Conservation (phyloP, 768 basidiomycete genomes). For the Hygrophoropsis aurantiaca region DNA sequence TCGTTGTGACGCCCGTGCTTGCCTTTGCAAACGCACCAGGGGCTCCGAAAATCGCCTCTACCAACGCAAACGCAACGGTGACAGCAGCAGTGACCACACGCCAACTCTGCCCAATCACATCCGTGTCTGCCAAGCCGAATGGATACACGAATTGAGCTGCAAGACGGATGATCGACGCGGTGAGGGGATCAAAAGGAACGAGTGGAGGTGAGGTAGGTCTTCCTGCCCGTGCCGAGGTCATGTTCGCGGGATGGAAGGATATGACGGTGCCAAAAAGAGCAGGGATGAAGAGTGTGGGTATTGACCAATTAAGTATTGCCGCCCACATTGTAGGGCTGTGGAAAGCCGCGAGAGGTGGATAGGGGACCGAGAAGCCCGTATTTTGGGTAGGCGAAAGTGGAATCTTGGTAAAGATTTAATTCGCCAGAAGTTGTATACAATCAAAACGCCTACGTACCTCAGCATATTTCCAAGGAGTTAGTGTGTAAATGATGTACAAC, state of each 20-base stretch:
- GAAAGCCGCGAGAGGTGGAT: conserved; percentile 49
- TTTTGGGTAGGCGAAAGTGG: not conserved
- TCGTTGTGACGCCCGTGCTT: conserved; percentile 13
- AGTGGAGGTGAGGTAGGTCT: conserved; percentile 10
- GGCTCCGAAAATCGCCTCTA: conserved; percentile 57
- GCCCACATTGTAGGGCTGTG: conserved; percentile 49
- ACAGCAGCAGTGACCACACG: conserved; percentile 56
- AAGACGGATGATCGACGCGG: conserved; percentile 62
- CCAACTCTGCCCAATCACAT: conserved; percentile 56
- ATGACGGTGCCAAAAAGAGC: conserved; percentile 55
- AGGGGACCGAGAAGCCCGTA: conserved; percentile 31
- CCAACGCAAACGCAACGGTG: conserved; percentile 64
- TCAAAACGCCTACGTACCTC: conserved; percentile 31
- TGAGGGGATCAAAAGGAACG: conserved; percentile 55
- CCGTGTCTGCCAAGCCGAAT: conserved; percentile 27
- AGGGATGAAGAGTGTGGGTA: conserved; percentile 64
- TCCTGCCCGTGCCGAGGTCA: conserved; percentile 15
- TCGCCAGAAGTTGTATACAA: not conserved
- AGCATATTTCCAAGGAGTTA: conserved; percentile 54
- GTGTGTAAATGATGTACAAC: conserved; percentile 46
- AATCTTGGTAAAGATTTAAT: not conserved
- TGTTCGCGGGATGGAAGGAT: conserved; percentile 55
- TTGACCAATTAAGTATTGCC: conserved; percentile 58
- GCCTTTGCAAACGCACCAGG: conserved; percentile 39
- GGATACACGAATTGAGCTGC: conserved; percentile 63